A percentile compares a stretch with the other conserved stretches of the same genome.
phyloP scores from a whole-genome alignment of 179 eudicot genomes.

The Sideroxylon spinosum region DNA sequence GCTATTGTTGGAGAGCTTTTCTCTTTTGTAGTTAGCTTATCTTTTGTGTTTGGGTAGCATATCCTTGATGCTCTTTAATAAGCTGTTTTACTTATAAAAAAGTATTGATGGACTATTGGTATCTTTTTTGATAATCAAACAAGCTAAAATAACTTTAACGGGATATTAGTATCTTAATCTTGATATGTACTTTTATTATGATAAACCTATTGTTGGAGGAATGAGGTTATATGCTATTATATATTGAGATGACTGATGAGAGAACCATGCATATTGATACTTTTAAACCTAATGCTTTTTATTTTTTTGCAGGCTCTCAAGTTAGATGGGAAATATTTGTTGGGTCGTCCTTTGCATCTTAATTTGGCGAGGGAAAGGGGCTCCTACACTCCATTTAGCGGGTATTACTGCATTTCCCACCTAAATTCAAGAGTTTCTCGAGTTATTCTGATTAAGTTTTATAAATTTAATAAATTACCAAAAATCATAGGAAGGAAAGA shows the following conservation, averaged over 20 bases:
- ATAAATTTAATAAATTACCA: neutral
- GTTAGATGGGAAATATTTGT: slow-evolving; percentile 48
- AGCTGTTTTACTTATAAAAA: too few relatives aligned
- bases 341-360: slow-evolving; percentile 55
- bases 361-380: slow-evolving; percentile 75
- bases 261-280: too few relatives aligned
- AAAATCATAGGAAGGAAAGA: slow-evolving; percentile 26
- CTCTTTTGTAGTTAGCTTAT: too few relatives aligned
- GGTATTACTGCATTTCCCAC: slow-evolving; percentile 28
- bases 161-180: too few relatives aligned
- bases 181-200: neutral
- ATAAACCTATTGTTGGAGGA: neutral
- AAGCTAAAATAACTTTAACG: too few relatives aligned
- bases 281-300: neutral
- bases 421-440: neutral
- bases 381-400: slow-evolving; percentile 52
- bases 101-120: too few relatives aligned
- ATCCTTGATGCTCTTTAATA: too few relatives aligned
- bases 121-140: too few relatives aligned
- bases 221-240: neutral
- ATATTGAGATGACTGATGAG: too few relatives aligned
- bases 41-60: too few relatives aligned
- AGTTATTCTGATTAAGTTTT: neutral
- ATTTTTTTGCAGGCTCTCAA: slow-evolving; percentile 49
- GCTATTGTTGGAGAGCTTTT: too few relatives aligned